A percentile compares a stretch with the other conserved stretches of the same genome.
Conservation (phyloP, 345 rosid genomes). For the Heritiera fomes region DNA sequence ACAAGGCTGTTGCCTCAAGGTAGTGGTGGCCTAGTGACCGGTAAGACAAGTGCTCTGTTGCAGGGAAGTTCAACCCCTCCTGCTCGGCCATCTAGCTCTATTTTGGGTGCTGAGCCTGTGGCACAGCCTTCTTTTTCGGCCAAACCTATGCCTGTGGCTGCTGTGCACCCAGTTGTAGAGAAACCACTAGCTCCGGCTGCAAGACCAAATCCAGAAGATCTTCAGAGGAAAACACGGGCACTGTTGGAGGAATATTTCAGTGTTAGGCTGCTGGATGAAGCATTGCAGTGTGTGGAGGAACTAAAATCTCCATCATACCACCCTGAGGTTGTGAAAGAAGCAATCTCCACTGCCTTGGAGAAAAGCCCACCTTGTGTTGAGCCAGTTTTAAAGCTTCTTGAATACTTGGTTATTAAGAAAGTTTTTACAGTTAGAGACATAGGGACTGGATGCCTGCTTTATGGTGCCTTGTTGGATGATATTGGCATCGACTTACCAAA, state of each 20-base stretch:
- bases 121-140: slow-evolving; percentile 34
- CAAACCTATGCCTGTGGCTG: slow-evolving; percentile 23
- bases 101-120: slow-evolving; percentile 32
- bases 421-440: slow-evolving; percentile 51
- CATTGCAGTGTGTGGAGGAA: slow-evolving; percentile 71
- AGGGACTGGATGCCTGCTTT: slow-evolving; percentile 65
- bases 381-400: slow-evolving; percentile 49
- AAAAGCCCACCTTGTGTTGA: slow-evolving; percentile 63
- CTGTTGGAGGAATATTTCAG: slow-evolving; percentile 76
- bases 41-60: slow-evolving; percentile 73
- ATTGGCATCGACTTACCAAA: slow-evolving; percentile 75
- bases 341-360: slow-evolving; percentile 67
- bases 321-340: slow-evolving; percentile 82
- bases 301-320: slow-evolving; percentile 64
- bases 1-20: slow-evolving; percentile 79
- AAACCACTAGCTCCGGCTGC: slow-evolving; percentile 33
- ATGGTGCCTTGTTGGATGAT: slow-evolving; percentile 71
- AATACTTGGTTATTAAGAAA: slow-evolving; percentile 48
- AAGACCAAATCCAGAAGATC: slow-evolving; percentile 41
- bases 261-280: slow-evolving; percentile 60
- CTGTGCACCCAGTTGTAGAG: slow-evolving; percentile 23
- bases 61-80: slow-evolving; percentile 52
- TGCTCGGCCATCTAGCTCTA: slow-evolving; percentile 28
- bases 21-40: slow-evolving; percentile 57
- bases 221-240: slow-evolving; percentile 56